phyloP scores from a whole-genome alignment of 345 rosid species.

The Firmiana major region DNA sequence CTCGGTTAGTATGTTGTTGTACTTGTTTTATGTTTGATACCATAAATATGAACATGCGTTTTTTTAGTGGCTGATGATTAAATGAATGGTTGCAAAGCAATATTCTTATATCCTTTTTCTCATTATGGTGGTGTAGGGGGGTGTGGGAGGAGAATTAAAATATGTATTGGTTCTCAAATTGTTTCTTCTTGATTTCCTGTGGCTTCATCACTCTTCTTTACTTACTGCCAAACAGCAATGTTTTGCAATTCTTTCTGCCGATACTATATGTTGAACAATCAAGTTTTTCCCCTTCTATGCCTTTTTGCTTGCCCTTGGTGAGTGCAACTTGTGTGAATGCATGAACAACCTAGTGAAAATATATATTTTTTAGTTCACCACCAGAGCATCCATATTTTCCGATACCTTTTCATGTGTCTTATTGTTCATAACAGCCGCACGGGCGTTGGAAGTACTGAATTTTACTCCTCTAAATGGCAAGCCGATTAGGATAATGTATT shows the following conservation, averaged over 20 bases:
- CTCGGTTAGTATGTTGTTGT: background rate
- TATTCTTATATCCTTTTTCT: background rate
- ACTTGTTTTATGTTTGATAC: background rate
- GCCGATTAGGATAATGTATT: slow-evolving; percentile 80
- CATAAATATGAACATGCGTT: background rate
- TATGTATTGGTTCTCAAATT: background rate
- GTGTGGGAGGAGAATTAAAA: background rate
- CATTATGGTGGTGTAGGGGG: background rate
- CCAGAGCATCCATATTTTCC: background rate
- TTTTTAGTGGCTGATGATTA: background rate
- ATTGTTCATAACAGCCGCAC: slow-evolving; percentile 54
- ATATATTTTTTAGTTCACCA: background rate
- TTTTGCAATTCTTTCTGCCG: background rate
- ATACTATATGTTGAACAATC: background rate
- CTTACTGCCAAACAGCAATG: background rate
- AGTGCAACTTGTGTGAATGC: background rate
- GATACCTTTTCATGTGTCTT: background rate
- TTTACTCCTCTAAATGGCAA: slow-evolving; percentile 72
- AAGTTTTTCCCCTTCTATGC: background rate
- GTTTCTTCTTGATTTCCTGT: background rate
- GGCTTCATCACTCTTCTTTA: background rate
- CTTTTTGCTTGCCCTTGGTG: background rate
- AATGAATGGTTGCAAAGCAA: background rate
- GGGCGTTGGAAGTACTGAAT: slow-evolving; percentile 81
- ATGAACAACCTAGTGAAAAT: background rate